Conservation (phyloP, 768 basidiomycete genomes). For the Mycena sanguinolenta region DNA sequence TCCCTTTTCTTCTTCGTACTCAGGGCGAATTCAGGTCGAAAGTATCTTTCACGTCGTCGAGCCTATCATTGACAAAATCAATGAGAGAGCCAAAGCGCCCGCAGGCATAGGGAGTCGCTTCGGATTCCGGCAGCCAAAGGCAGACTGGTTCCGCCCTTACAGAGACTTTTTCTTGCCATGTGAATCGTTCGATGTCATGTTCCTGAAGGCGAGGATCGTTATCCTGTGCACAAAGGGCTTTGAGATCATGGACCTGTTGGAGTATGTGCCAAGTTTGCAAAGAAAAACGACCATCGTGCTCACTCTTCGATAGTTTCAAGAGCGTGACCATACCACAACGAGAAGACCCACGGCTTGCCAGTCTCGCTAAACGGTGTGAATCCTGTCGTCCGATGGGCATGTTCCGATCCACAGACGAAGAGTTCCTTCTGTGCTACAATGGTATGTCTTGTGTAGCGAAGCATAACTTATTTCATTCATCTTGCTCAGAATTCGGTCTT, state of each 20-base stretch:
- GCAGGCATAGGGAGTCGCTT: constrained; percentile 80
- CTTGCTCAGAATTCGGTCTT: constrained; percentile 82
- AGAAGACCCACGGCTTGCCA: constrained; percentile 74
- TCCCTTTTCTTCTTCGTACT: background rate
- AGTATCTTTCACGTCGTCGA: constrained; percentile 98
- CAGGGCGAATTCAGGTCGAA: constrained; percentile 66
- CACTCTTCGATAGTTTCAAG: constrained; percentile 70
- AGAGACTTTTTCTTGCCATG: constrained; percentile 95
- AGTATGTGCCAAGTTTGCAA: constrained; percentile 64
- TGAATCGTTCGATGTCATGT: constrained; percentile 91
- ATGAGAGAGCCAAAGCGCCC: constrained; percentile 79
- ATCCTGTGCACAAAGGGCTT: constrained; percentile 95
- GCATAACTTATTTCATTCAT: constrained; percentile 14
- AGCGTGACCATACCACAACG: constrained; percentile 91
- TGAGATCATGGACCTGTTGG: constrained; percentile 96
- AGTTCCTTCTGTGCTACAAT: constrained; percentile 95
- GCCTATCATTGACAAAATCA: constrained; percentile 92
- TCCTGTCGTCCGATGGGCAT: constrained; percentile 91
- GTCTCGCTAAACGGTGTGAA: constrained; percentile 88
- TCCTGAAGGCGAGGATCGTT: constrained; percentile 93
- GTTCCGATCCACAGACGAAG: constrained; percentile 92
- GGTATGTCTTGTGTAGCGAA: constrained; percentile 61
- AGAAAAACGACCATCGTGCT: background rate
- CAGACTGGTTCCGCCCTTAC: constrained; percentile 96
- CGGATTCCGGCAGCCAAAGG: constrained; percentile 82